Evolutionary conservation across 129 eudicot genomes (phyloP).

Genomic region (Pulicaria dysenterica): DNA sequence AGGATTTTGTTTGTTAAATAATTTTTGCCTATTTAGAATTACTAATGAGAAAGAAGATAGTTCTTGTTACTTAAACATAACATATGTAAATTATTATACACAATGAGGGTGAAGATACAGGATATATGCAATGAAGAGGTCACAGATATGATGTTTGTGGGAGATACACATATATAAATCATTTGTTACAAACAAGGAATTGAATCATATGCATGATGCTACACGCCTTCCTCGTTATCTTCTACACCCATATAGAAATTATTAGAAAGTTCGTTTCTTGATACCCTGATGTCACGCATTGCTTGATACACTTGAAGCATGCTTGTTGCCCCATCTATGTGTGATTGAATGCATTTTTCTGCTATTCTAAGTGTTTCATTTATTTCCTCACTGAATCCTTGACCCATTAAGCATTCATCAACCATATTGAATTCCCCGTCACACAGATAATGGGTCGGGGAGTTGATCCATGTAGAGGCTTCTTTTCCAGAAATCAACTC

Average conservation of each 20-base stretch:
- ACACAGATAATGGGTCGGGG: neutral
- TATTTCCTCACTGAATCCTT: slow-evolving; percentile 21
- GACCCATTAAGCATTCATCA: slow-evolving; percentile 14
- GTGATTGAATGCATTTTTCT: slow-evolving; percentile 20
- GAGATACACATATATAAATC: neutral
- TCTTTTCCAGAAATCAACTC: slow-evolving; percentile 61
- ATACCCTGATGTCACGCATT: slow-evolving; percentile 20
- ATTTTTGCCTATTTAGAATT: too few relatives aligned
- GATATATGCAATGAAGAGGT: too few relatives aligned
- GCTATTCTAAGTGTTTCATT: slow-evolving; percentile 19
- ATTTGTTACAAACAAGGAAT: neutral
- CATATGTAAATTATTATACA: too few relatives aligned
- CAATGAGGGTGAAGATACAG: too few relatives aligned
- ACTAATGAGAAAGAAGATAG: too few relatives aligned
- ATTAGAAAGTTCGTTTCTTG: neutral
- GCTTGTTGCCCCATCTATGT: slow-evolving; percentile 11
- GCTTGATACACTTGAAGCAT: slow-evolving; percentile 37
- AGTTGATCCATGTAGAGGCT: neutral
- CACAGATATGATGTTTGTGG: too few relatives aligned
- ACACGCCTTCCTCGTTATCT: neutral
- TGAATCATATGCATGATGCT: slow-evolving; percentile 6
- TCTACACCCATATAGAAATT: neutral
- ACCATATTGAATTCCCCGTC: neutral
- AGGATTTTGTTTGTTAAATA: too few relatives aligned
- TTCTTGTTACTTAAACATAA: too few relatives aligned